Percentiles rank a stretch among this genome's conserved stretches.
Evolutionary conservation across 208 protist species (phyloP).

Genomic region (Trypanosoma boissoni): DNA sequence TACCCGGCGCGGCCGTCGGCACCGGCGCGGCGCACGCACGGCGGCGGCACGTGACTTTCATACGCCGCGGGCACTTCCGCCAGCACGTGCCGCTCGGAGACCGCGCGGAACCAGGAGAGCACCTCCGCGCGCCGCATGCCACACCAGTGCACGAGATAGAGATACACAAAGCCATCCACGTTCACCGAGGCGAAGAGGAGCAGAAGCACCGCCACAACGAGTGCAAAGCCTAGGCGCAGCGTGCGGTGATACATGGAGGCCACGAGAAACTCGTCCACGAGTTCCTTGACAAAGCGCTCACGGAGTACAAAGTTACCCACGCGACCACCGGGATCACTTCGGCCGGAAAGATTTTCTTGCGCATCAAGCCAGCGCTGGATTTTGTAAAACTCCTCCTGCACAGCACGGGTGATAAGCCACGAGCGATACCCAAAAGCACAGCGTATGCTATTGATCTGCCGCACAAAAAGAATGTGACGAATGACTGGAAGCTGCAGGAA

Average conservation of each 20-base stretch:
- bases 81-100: conserved; percentile 58
- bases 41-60: conserved; percentile 53
- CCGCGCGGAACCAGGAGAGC: conserved; percentile 54
- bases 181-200: conserved; percentile 51
- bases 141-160: conserved; percentile 52
- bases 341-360: conserved; percentile 15
- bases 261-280: conserved; percentile 72
- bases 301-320: conserved; percentile 53
- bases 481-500: conserved; percentile 78
- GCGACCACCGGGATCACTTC: conserved; percentile 1
- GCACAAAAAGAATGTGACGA: conserved; percentile 69
- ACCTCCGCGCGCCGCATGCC: conserved; percentile 36
- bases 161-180: conserved; percentile 57
- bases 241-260: conserved; percentile 81
- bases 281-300: conserved; percentile 73
- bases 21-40: conserved; percentile 37
- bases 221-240: conserved; percentile 41
- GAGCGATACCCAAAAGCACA: conserved; percentile 35
- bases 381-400: conserved; percentile 64
- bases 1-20: conserved; percentile 32
- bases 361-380: conserved; percentile 56
- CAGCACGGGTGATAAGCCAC: conserved; percentile 76
- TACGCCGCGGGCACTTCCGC: conserved; percentile 77
- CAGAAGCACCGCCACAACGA: conserved; percentile 35
- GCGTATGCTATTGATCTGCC: conserved; percentile 62